phyloP scores from a whole-genome alignment of 179 eudicot genomes.

The Patellifolia procumbens region DNA sequence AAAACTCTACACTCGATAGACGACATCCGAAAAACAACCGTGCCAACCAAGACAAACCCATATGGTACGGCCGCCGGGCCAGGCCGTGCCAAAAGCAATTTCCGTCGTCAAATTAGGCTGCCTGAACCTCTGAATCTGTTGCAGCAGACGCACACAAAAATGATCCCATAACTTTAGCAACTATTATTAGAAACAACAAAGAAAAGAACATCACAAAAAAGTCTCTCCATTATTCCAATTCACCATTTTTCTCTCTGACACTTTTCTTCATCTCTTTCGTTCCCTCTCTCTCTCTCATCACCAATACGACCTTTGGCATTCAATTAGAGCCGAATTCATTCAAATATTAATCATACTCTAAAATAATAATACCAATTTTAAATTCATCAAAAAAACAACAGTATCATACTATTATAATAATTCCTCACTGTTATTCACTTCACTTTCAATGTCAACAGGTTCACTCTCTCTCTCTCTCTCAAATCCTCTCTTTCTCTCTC shows the following conservation, averaged over 20 bases:
- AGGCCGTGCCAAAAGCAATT: too few relatives aligned
- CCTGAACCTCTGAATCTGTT: neutral
- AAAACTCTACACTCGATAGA: too few relatives aligned
- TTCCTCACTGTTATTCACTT: neutral
- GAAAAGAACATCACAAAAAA: neutral
- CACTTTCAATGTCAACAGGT: slow-evolving; percentile 53
- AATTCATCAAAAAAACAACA: neutral
- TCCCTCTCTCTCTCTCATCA: neutral
- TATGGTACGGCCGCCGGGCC: too few relatives aligned
- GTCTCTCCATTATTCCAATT: neutral
- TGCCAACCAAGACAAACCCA: too few relatives aligned
- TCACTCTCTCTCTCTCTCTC: slow-evolving; percentile 6
- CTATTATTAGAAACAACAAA: neutral
- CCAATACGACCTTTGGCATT: slow-evolving; percentile 20
- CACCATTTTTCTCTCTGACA: neutral
- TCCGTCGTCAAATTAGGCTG: neutral
- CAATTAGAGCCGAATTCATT: slow-evolving; percentile 15
- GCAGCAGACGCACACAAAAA: neutral
- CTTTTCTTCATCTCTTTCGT: neutral
- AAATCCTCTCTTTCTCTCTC: slow-evolving; percentile 3
- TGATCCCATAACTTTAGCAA: neutral
- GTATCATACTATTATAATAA: neutral
- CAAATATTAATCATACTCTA: too few relatives aligned
- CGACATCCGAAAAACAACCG: too few relatives aligned
- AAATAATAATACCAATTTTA: neutral